A percentile compares a stretch with the other conserved stretches of the same genome.
These are phyloP conservation scores for Trichoderma atrobrunneum DNA, from an alignment of 2,329 filamentous ascomycete species.

Conservation along the genomic window DNA sequence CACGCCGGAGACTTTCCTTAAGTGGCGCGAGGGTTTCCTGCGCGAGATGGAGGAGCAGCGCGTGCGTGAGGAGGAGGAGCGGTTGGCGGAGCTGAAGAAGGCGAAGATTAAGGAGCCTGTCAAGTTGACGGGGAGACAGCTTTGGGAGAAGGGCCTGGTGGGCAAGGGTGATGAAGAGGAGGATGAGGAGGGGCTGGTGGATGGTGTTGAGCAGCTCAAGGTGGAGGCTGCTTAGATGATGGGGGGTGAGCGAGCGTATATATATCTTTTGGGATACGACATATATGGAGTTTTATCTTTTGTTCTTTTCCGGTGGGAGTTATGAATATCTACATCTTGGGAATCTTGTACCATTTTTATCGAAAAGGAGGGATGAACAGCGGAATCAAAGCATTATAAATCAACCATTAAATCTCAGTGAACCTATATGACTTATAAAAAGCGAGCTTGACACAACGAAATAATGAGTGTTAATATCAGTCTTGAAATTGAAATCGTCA, in stretches of 20 bases:
- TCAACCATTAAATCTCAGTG: not conserved
- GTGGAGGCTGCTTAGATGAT: slow-evolving; percentile 49
- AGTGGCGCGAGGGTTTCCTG: slow-evolving; percentile 76
- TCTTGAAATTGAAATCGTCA: not conserved
- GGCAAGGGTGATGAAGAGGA: slow-evolving; percentile 67
- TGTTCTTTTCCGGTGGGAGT: not conserved
- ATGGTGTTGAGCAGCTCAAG: slow-evolving; percentile 68
- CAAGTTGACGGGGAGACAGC: slow-evolving; percentile 68
- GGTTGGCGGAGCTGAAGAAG: slow-evolving; percentile 79
- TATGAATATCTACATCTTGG: not conserved
- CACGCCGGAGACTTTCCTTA: slow-evolving; percentile 78
- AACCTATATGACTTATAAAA: not conserved
- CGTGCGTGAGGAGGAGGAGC: slow-evolving; percentile 67
- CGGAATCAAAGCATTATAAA: not conserved
- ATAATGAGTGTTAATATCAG: not conserved
- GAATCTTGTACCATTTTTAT: not conserved
- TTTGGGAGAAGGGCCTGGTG: slow-evolving; percentile 74
- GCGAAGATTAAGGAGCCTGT: slow-evolving; percentile 71
- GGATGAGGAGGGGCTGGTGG: slow-evolving; percentile 59
- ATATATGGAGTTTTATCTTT: not conserved
- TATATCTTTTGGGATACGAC: slow-evolving; percentile 18
- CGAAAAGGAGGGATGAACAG: not conserved
- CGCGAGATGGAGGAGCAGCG: slow-evolving; percentile 77
- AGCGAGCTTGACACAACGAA: not conserved
- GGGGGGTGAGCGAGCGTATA: not conserved